phyloP scores from a whole-genome alignment of 306 rosid genomes.

The Canavalia ensiformis region DNA sequence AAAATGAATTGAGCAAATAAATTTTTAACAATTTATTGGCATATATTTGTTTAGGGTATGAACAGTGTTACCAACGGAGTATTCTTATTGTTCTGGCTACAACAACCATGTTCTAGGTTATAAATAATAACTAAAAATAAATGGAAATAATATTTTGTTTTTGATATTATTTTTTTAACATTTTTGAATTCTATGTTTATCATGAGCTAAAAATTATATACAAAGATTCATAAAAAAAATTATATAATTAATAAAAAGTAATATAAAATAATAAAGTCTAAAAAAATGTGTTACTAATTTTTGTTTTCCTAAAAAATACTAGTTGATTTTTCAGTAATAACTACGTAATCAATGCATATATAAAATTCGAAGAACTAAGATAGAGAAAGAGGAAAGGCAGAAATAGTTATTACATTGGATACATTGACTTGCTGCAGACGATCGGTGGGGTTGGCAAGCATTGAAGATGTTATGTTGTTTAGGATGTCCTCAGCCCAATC shows the following conservation, averaged over 20 bases:
- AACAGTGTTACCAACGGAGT: no score
- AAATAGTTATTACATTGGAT: not conserved
- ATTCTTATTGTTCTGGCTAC: no score
- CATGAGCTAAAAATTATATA: not conserved
- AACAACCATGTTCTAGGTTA: no score
- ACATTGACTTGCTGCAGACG: not conserved
- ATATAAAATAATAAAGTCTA: no score
- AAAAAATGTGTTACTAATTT: no score
- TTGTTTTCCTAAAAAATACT: not conserved
- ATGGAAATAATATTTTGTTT: not conserved
- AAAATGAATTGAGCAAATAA: not conserved
- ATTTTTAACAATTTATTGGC: not conserved
- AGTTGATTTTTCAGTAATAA: no score
- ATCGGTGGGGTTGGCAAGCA: not conserved
- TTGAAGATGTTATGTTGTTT: not conserved
- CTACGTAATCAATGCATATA: not conserved
- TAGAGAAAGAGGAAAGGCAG: not conserved
- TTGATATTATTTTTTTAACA: not conserved
- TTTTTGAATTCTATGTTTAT: not conserved
- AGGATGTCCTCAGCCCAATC: not conserved
- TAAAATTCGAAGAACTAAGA: not conserved
- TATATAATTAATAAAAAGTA: not conserved
- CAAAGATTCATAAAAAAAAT: not conserved
- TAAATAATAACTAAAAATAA: no score
- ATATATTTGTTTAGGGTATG: no score